phyloP scores from a whole-genome alignment of 2,329 filamentous ascomycete genomes.

The Paecilomyces fulvus region DNA sequence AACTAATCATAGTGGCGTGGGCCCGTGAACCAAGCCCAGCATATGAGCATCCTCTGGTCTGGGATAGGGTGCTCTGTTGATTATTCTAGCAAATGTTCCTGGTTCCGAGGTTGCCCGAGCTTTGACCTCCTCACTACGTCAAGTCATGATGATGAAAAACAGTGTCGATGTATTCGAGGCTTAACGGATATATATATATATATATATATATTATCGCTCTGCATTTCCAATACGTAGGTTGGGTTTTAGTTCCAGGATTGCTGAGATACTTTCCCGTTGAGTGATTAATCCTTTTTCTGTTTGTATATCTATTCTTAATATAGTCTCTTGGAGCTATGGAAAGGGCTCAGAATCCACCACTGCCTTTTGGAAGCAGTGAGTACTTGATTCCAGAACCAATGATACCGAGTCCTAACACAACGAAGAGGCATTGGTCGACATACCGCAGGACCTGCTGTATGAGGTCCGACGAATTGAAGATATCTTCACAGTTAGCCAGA shows the following conservation, averaged over 20 bases:
- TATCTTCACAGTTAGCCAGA: conserved; percentile 61
- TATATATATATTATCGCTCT: neutral
- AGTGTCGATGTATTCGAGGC: neutral
- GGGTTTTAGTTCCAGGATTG: neutral
- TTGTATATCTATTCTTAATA: neutral
- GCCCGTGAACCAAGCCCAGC: neutral
- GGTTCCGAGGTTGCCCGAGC: neutral
- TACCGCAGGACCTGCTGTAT: conserved; percentile 63
- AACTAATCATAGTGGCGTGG: conserved; percentile 1
- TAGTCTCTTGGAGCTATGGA: neutral
- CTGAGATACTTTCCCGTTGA: neutral
- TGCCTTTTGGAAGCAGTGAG: conserved; percentile 5
- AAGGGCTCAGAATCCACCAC: conserved; percentile 1
- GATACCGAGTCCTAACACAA: neutral
- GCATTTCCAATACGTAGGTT: neutral
- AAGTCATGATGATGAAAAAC: neutral
- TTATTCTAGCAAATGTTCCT: neutral
- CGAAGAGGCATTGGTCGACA: conserved; percentile 9
- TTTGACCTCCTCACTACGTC: neutral
- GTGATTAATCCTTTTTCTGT: neutral
- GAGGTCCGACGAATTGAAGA: conserved; percentile 73
- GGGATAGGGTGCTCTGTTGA: neutral
- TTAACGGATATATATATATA: too few species aligned
- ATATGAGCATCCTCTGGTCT: neutral
- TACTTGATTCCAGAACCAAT: neutral